Percentiles rank a stretch among this genome's conserved stretches.
phyloP scores from a whole-genome alignment of 129 eudicot genomes.

The Dittrichia graveolens region DNA sequence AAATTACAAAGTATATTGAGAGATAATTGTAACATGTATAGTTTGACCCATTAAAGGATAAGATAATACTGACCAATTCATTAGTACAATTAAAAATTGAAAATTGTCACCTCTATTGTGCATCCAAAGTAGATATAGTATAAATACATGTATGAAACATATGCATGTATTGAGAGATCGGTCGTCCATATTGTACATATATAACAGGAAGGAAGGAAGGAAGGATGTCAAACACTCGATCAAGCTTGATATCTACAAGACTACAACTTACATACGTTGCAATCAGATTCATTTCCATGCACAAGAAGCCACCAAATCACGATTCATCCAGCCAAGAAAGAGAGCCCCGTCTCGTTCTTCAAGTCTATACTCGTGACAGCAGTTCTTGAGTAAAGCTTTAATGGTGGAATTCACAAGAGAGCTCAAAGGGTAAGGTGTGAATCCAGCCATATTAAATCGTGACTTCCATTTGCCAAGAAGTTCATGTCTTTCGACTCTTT shows the following conservation, averaged over 20 bases:
- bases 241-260: constrained; percentile 12
- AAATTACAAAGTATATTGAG: too few species aligned
- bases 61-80: too few species aligned
- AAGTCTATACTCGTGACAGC: constrained; percentile 43
- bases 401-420: constrained; percentile 57
- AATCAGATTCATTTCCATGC: constrained; percentile 50
- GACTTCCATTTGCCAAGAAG: constrained; percentile 56
- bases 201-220: constrained; percentile 10
- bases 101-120: too few species aligned
- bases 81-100: too few species aligned
- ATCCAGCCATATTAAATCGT: constrained; percentile 56
- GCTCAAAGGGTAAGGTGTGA: constrained; percentile 49
- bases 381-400: constrained; percentile 45
- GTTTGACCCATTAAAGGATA: too few species aligned
- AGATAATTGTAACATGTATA: too few species aligned
- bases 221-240: not conserved
- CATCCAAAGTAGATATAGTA: not conserved
- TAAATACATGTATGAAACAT: not conserved
- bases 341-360: constrained; percentile 62
- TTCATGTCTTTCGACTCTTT: constrained; percentile 63
- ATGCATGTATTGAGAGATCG: not conserved
- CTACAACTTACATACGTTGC: constrained; percentile 22
- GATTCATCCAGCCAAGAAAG: constrained; percentile 68
- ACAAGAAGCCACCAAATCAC: constrained; percentile 52
- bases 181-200: not conserved